Evolutionary conservation across 441 rosid genomes (phyloP).

Genomic region (Jatropha podagrica): DNA sequence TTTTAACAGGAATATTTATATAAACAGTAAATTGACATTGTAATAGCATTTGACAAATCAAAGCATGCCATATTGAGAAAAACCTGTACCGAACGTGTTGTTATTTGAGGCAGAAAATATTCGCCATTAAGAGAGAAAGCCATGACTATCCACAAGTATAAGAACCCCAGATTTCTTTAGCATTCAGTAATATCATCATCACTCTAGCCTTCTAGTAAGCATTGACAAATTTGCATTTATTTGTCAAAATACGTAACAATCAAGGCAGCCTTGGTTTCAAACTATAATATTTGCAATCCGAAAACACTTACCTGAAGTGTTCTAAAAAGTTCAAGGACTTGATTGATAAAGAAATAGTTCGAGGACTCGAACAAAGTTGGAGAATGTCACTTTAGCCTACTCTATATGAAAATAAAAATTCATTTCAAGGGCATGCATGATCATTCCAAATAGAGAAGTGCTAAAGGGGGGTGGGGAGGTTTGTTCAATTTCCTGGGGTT

Average conservation of each 20-base stretch:
- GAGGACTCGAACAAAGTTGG: not conserved
- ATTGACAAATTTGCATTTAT: not conserved
- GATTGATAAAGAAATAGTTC: not conserved
- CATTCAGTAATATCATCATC: not conserved
- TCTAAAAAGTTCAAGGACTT: not conserved
- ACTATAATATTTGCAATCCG: not conserved
- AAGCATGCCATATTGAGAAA: no score
- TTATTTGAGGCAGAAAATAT: no score
- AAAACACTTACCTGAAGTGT: not conserved
- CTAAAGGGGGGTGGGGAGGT: no score
- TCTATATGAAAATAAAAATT: not conserved
- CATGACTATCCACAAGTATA: not conserved
- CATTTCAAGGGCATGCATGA: not conserved
- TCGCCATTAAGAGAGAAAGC: no score
- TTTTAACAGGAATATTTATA: no score
- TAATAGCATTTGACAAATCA: no score
- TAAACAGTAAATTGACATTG: no score
- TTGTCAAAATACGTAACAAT: not conserved
- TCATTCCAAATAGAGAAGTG: not conserved
- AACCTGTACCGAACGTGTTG: no score
- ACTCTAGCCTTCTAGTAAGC: not conserved
- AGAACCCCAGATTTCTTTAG: not conserved
- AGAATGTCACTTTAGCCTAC: not conserved
- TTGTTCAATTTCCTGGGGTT: not conserved
- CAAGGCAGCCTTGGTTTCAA: not conserved